Base-by-base conservation (phyloP, 495 filamentous ascomycete genomes). In the Penicillium alfredii region DNA sequence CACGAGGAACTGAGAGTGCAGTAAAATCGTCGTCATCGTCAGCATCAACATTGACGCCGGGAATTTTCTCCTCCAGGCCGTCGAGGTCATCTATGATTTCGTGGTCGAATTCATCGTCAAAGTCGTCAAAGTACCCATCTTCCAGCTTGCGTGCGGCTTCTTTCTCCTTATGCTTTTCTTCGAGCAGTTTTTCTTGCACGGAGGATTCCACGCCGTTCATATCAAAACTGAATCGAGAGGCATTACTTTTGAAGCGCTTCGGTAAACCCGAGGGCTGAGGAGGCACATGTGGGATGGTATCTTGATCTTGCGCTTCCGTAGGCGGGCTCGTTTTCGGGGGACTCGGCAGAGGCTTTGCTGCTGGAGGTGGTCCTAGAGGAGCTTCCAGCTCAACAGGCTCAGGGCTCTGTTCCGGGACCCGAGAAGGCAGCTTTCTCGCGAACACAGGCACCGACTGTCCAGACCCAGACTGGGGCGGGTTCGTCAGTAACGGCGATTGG, bases 141-240 rank as follows among this genome's bases (percentile, higher is more conserved):
- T 71, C 68, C 6, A 71, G 11, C 8, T 56, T 69, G 20, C 60
- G 65, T 39, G 59, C 61, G 3, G 66, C 72, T 22, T 81, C 80
- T 33, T 83, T 80, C 38, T 83, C 75, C 35, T 84, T 80, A 46
- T 92, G 84, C 24, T 86, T 79, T 53, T 94, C 88, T 63, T 96
- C 88, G 10, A 96, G 59, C 2, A 89, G 51, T 51, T 80, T 81
- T 56, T 96, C 88, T 55, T 94, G 80, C 8, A 74, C 74, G 4
- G 82, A 80, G 9, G 85, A 79, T 20, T 84, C 87, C n/a, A 82
- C 77, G 8, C 76, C 75, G 13, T 60, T 68, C 73, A 94, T 85
- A 50, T 95, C 88, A 49, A 96, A 96, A 52, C 87, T 93, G 47
- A 96, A 94, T 7, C 88, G 70, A 2, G 86, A 93, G 0, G 88